These are phyloP conservation scores for Nicotiana otophora DNA, from an alignment of 257 asterid species.

Conservation along the genomic window DNA sequence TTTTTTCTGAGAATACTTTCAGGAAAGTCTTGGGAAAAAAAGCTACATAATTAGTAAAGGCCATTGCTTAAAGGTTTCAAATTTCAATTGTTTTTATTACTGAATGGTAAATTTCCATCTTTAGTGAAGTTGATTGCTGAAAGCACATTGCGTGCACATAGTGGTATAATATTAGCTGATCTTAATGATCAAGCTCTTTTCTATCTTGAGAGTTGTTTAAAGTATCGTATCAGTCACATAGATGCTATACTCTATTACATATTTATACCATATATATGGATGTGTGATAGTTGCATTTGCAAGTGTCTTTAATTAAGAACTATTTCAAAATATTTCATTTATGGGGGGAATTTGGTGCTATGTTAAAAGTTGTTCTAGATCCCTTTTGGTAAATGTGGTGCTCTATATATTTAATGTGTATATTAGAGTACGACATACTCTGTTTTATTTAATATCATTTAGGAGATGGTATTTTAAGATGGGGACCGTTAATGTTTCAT, in stretches of 20 bases:
- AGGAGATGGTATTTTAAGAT: not conserved
- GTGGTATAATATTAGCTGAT: not conserved
- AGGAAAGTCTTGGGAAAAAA: not conserved
- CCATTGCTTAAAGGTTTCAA: too few species aligned
- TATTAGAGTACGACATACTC: not conserved
- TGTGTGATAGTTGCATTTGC: not conserved
- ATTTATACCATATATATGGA: not conserved
- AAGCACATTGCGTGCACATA: too few species aligned
- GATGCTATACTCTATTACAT: not conserved
- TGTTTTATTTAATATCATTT: not conserved
- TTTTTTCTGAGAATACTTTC: not conserved
- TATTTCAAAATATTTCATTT: not conserved
- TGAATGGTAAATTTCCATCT: too few species aligned
- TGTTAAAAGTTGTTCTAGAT: not conserved
- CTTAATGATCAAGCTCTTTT: not conserved
- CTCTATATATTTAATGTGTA: not conserved
- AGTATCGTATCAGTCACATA: not conserved
- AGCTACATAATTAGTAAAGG: not conserved
- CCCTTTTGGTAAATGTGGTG: not conserved
- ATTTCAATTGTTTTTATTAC: too few species aligned
- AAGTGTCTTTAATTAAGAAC: not conserved
- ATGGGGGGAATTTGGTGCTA: not conserved
- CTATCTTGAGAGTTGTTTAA: not conserved
- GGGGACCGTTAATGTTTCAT: not conserved
- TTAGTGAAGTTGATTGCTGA: too few species aligned